Percentiles rank a stretch among this genome's conserved stretches.
These are phyloP conservation scores for Pyrenochaeta sp. DNA, from an alignment of 2,329 filamentous ascomycete species.

Conservation along the genomic window DNA sequence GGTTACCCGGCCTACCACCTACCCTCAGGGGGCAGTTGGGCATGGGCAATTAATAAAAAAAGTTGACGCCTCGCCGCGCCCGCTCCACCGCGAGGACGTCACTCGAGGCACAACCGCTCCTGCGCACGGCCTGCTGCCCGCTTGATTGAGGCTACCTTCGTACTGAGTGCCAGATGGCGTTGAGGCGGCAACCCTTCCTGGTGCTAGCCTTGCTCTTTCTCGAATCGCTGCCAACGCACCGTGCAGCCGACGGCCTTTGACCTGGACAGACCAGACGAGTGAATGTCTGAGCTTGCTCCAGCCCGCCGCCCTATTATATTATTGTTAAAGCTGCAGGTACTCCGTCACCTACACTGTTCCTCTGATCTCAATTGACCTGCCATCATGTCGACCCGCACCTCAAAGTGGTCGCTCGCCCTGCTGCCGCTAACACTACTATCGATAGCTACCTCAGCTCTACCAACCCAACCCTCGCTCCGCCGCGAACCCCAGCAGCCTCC, in stretches of 20 bases:
- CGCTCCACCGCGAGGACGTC: constrained; percentile 31
- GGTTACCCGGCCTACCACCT: constrained; percentile 34
- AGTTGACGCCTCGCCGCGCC: constrained; percentile 17
- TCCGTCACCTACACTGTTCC: constrained; percentile 20
- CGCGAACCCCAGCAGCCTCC: constrained; percentile 30
- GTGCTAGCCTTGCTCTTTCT: constrained; percentile 25
- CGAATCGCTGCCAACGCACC: constrained; percentile 46
- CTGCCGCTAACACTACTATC: constrained; percentile 29
- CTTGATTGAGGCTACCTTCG: constrained; percentile 29
- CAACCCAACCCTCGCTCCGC: constrained; percentile 26
- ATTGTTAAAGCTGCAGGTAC: constrained; percentile 39
- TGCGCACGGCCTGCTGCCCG: constrained; percentile 24
- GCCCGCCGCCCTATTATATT: constrained; percentile 23
- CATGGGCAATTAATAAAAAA: constrained; percentile 15
- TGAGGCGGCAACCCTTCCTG: constrained; percentile 31
- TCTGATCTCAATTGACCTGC: constrained; percentile 23
- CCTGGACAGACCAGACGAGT: constrained; percentile 17
- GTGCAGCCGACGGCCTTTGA: constrained; percentile 40
- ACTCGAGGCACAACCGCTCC: constrained; percentile 35
- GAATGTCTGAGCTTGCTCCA: constrained; percentile 17
- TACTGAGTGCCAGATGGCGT: constrained; percentile 34
- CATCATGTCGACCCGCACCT: constrained; percentile 22
- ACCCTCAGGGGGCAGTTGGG: constrained; percentile 18
- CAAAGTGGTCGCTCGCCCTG: constrained; percentile 32
- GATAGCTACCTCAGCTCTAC: constrained; percentile 35